Evolutionary conservation across 1,139 yeast species (phyloP).

Genomic region (Zygoascus hellenicus): DNA sequence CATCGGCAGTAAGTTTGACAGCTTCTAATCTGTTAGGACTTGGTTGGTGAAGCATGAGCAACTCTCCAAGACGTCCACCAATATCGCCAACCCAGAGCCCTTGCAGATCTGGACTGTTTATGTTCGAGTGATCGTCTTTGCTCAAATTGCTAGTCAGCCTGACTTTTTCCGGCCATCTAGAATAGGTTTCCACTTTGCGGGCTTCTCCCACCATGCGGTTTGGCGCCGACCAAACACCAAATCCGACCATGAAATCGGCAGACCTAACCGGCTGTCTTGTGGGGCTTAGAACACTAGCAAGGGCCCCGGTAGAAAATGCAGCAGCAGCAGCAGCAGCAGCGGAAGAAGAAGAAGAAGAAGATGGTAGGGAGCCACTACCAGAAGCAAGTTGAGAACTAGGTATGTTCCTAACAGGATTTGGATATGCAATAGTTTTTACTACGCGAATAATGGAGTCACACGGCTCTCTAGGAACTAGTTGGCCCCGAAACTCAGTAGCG

Average conservation of each 20-base stretch:
- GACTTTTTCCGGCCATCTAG: neutral
- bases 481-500: slow-evolving; percentile 22
- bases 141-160: neutral
- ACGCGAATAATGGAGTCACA: slow-evolving; percentile 13
- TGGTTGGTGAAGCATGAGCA: slow-evolving; percentile 25
- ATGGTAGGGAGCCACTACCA: neutral
- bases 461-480: slow-evolving; percentile 12
- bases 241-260: neutral
- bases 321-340: too few relatives aligned
- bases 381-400: neutral
- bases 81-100: slow-evolving; percentile 29
- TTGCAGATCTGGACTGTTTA: slow-evolving; percentile 14
- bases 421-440: neutral
- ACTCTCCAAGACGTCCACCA: slow-evolving; percentile 22
- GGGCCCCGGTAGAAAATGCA: too few relatives aligned
- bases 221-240: too few relatives aligned
- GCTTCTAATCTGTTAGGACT: slow-evolving; percentile 24
- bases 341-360: too few relatives aligned
- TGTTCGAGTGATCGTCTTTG: neutral
- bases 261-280: neutral
- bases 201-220: neutral
- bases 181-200: neutral
- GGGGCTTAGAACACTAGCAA: too few relatives aligned
- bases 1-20: slow-evolving; percentile 30
- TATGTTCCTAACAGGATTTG: too few relatives aligned